Conservation (phyloP, 495 filamentous ascomycete species). For the Aspergillus campestris region DNA sequence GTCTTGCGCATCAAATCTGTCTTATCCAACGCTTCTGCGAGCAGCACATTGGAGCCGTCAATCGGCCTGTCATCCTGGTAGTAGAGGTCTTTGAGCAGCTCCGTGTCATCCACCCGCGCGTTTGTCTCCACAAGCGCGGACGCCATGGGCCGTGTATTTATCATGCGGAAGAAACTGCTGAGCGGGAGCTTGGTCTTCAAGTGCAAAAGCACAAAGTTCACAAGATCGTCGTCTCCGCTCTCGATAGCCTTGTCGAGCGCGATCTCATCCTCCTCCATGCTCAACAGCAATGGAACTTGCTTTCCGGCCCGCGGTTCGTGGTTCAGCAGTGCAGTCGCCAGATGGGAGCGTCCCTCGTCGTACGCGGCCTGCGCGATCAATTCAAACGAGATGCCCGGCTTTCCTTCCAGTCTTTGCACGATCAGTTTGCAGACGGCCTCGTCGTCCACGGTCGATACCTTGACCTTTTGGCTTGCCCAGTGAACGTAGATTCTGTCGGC, state of each 20-base stretch:
- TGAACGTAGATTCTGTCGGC: conserved; percentile 89
- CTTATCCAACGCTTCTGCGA: conserved; percentile 69
- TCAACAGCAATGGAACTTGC: conserved; percentile 88
- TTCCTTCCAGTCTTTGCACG: conserved; percentile 75
- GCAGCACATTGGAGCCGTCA: conserved; percentile 80
- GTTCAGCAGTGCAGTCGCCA: conserved; percentile 86
- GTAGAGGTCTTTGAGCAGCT: conserved; percentile 89
- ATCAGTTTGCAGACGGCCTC: conserved; percentile 81
- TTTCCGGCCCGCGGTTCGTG: conserved; percentile 89
- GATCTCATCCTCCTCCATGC: conserved; percentile 92
- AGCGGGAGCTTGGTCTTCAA: conserved; percentile 87
- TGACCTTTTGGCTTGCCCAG: conserved; percentile 93
- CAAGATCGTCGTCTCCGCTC: conserved; percentile 86
- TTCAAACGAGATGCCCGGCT: conserved; percentile 90
- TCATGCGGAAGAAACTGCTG: conserved; percentile 84
- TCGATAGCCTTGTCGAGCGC: conserved; percentile 96
- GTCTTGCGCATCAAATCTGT: conserved; percentile 50
- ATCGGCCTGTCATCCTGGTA: conserved; percentile 93
- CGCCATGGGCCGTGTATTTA: conserved; percentile 79
- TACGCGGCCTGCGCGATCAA: conserved; percentile 90
- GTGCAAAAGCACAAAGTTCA: conserved; percentile 81
- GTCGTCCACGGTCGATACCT: conserved; percentile 74
- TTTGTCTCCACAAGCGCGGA: conserved; percentile 83
- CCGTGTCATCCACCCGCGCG: conserved; percentile 64
- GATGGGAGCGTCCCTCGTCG: conserved; percentile 77